Conservation (phyloP, 441 rosid species). For the Populus hybrid region DNA sequence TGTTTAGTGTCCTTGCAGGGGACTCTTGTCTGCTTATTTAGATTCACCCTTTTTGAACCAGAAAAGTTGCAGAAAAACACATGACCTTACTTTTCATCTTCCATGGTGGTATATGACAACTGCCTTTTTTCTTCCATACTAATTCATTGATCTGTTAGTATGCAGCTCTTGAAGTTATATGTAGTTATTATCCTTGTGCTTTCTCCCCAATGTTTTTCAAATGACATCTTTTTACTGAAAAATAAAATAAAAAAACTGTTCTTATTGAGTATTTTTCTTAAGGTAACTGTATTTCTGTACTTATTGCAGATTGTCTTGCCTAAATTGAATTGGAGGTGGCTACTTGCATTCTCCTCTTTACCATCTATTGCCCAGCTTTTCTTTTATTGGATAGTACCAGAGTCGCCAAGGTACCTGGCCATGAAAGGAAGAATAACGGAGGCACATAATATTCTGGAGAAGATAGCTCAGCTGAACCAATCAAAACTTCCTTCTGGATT, state of each 20-base stretch:
- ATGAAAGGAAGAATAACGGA: constrained; percentile 53
- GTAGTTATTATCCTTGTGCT: neutral
- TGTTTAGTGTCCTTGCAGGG: neutral
- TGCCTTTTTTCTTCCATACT: neutral
- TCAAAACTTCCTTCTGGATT: constrained; percentile 54
- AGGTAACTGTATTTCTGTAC: neutral
- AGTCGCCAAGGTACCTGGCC: constrained; percentile 74
- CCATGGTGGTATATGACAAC: neutral
- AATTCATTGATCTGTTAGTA: neutral
- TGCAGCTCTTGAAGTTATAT: neutral
- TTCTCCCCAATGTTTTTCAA: neutral
- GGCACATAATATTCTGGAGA: constrained; percentile 55
- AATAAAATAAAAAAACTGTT: neutral
- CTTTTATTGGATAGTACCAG: constrained; percentile 54
- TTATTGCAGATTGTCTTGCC: constrained; percentile 72
- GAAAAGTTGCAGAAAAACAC: neutral
- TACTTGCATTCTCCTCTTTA: constrained; percentile 69
- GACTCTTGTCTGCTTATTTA: neutral
- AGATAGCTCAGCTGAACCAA: constrained; percentile 48
- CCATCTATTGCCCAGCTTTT: constrained; percentile 63
- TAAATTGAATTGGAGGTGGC: constrained; percentile 75
- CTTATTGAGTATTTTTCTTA: neutral
- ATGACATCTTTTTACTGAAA: neutral
- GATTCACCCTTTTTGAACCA: neutral
- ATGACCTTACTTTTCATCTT: neutral